These are phyloP conservation scores for Lactarius evosmus DNA, from an alignment of 768 basidiomycete species.

Conservation along the genomic window DNA sequence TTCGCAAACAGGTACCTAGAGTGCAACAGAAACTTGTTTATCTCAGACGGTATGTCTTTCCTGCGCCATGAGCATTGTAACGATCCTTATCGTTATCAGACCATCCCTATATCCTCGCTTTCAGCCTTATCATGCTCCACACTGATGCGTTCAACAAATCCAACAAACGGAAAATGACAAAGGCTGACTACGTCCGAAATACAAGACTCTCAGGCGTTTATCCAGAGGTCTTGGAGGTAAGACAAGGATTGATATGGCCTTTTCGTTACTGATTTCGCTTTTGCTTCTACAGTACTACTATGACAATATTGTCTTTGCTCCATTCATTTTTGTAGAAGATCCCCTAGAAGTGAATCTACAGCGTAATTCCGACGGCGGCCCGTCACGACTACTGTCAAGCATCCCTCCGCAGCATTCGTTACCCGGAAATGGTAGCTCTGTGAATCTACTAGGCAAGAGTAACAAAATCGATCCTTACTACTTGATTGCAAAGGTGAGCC, in stretches of 20 bases:
- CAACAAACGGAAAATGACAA: conserved; percentile 97
- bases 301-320: conserved; percentile 94
- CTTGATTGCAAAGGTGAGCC: conserved; percentile 73
- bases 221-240: conserved; percentile 81
- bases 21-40: conserved; percentile 81
- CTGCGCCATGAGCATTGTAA: background rate
- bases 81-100: conserved; percentile 46
- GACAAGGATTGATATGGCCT: conserved; percentile 29
- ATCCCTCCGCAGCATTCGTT: conserved; percentile 34
- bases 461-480: conserved; percentile 89
- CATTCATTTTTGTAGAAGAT: conserved; percentile 96
- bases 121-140: conserved; percentile 97
- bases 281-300: conserved; percentile 75
- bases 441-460: conserved; percentile 49
- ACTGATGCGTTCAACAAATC: conserved; percentile 98
- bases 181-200: conserved; percentile 90
- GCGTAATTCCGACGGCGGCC: conserved; percentile 44
- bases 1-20: conserved; percentile 82
- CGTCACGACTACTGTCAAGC: conserved; percentile 39
- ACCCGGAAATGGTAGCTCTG: conserved; percentile 33
- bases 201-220: conserved; percentile 82
- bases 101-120: conserved; percentile 92
- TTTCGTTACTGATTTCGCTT: background rate
- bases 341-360: conserved; percentile 67
- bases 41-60: conserved; percentile 57